Evolutionary conservation across 78 protist genomes (phyloP), one percentile per base, ranked within the genome.

Genomic region (Dictyostelium intermedium): DNA sequence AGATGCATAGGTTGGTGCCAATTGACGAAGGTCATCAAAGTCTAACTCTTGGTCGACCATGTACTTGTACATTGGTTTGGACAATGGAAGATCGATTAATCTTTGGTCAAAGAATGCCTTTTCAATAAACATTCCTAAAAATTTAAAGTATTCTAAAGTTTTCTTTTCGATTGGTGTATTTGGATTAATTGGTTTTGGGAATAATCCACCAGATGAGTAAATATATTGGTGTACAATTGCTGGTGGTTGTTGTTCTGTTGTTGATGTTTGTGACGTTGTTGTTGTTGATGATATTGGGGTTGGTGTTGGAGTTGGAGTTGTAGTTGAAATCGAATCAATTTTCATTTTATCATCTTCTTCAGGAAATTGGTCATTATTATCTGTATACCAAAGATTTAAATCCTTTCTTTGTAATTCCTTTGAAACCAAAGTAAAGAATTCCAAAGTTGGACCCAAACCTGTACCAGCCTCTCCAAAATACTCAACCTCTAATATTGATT

Each of bases 371-470:
- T 23, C 47, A 16, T 53, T 82, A 2, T 66, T 27, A 41, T 95
- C 91, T 14, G 50, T 37, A 27, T 82, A 82, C 97, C 97, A 96
- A 16, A 96, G 79, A 32, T 78, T 66, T 32, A 80, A 66, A 85
- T 83, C 91, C 30, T 73, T 78, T 61, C 80, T n/a, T 76, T 95
- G 98, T 16, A 97, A 74, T 77, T 97, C 97, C 27, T 69, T 91
- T 16, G 97, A 92, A 30, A 97, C 98, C 66, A 97, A 97, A 18
- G 98, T 87, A 81, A 86, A 97, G 85, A 97, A 97, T 72, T 97
- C 98, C 16, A 96, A 91, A 35, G 98, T 97, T 41, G 98, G 98
- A 45, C 98, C 98, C 23, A 89, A 69, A 63, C 95, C 93, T 39
- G 92, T 94, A 41, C 93, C 96, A 30, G 91, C 92, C 45, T 97